Conservation (phyloP, 1,139 yeast genomes). For the Diutina pseudorugosa region DNA sequence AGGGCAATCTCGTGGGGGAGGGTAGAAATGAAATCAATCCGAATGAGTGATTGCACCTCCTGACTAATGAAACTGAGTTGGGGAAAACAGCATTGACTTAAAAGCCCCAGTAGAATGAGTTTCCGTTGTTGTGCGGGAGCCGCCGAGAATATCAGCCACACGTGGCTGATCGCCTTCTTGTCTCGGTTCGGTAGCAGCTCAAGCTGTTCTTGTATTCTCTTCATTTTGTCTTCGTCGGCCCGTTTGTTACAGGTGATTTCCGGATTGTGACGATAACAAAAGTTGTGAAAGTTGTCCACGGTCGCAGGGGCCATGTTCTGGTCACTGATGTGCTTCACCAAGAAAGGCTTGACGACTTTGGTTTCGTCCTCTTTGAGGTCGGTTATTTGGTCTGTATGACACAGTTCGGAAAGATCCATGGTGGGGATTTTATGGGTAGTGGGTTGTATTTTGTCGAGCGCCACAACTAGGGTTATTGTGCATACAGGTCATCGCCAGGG, state of each 20-base stretch:
- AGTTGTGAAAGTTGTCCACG: conserved; percentile 44
- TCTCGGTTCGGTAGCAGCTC: conserved; percentile 51
- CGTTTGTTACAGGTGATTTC: conserved; percentile 60
- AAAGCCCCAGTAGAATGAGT: conserved; percentile 68
- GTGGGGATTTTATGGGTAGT: background rate
- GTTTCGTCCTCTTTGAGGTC: conserved; percentile 8
- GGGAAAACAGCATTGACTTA: conserved; percentile 90
- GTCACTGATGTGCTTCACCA: conserved; percentile 32
- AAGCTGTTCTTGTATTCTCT: conserved; percentile 44
- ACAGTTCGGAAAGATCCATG: conserved; percentile 1
- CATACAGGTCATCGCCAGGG: background rate
- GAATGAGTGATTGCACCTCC: conserved; percentile 66
- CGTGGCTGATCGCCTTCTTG: conserved; percentile 58
- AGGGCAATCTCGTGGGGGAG: conserved; percentile 79
- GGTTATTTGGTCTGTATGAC: background rate
- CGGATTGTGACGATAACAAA: conserved; percentile 89
- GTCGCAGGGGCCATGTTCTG: conserved; percentile 9
- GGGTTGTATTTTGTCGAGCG: background rate
- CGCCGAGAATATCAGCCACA: conserved; percentile 70
- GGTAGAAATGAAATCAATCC: conserved; percentile 78
- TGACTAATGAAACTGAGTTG: conserved; percentile 75
- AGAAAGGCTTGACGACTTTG: conserved; percentile 35
- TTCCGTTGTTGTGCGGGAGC: conserved; percentile 58
- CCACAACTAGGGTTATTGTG: background rate
- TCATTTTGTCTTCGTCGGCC: conserved; percentile 58